Percentiles rank a stretch among this genome's conserved stretches.
These are phyloP conservation scores for Plasmodium gallinaceum DNA, from an alignment of 169 alveolate species.

Conservation along the genomic window DNA sequence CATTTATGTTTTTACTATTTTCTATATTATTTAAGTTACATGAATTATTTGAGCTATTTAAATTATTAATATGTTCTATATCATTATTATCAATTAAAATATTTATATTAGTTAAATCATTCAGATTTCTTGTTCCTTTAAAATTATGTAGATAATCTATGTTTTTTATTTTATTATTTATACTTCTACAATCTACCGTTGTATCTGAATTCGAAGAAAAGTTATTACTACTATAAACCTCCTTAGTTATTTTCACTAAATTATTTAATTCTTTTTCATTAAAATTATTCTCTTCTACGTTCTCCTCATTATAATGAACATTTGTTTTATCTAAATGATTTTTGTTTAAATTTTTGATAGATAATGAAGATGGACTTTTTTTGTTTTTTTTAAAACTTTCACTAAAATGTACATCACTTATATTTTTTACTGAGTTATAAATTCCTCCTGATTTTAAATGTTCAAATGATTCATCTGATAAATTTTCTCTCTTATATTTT, in stretches of 20 bases:
- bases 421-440: background rate
- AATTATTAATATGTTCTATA: background rate
- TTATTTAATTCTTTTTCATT: background rate
- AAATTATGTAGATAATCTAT: background rate
- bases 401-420: background rate
- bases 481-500: background rate
- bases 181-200: background rate
- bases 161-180: background rate
- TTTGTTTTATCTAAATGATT: background rate
- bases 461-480: background rate
- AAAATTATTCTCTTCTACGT: background rate
- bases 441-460: background rate
- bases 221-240: constrained; percentile 8
- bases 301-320: background rate
- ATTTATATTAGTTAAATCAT: constrained; percentile 4
- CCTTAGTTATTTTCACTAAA: constrained; percentile 39
- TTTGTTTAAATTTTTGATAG: background rate
- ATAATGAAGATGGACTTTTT: background rate
- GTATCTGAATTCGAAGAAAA: constrained; percentile 9
- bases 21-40: background rate
- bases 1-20: background rate
- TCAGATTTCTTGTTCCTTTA: background rate
- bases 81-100: background rate
- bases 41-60: background rate
- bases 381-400: background rate